Percentiles rank a stretch among this genome's conserved stretches.
Evolutionary conservation across 495 filamentous ascomycete species (phyloP).

Genomic region (Aspergillus funiculosus): DNA sequence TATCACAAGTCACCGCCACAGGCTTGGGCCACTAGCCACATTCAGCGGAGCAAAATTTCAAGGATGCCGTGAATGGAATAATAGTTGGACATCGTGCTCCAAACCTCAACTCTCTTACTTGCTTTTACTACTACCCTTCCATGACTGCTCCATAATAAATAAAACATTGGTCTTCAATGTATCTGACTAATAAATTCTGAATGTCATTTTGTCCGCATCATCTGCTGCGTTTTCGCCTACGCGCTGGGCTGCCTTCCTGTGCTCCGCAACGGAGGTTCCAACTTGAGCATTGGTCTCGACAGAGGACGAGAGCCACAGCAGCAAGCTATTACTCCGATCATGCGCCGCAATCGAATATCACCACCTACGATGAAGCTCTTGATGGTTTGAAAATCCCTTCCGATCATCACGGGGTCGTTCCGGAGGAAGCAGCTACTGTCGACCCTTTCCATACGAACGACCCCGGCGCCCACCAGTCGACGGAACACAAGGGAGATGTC

Average conservation of each 20-base stretch:
- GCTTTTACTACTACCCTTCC: neutral
- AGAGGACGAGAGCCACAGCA: neutral
- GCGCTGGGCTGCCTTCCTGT: constrained; percentile 25
- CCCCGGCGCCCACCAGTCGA: neutral
- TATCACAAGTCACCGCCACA: too few relatives aligned
- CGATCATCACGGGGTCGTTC: neutral
- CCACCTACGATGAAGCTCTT: neutral
- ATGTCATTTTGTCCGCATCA: constrained; percentile 36
- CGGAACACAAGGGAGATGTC: neutral
- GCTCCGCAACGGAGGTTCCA: constrained; percentile 21
- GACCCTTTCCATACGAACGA: neutral
- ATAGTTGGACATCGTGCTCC: too few relatives aligned
- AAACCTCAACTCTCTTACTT: neutral
- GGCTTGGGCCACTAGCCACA: constrained; percentile 28
- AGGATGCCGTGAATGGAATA: neutral
- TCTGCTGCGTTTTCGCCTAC: constrained; percentile 28
- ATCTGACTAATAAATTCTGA: constrained; percentile 25
- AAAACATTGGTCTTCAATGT: constrained; percentile 17
- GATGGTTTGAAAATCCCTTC: neutral
- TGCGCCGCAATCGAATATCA: constrained; percentile 16
- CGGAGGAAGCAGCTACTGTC: neutral
- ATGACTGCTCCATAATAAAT: neutral
- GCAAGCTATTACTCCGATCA: constrained; percentile 16
- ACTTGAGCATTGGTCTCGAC: constrained; percentile 23
- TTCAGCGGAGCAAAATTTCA: constrained; percentile 25